Base-by-base conservation (phyloP, 345 rosid genomes). In the Schrenkiella parvula region DNA sequence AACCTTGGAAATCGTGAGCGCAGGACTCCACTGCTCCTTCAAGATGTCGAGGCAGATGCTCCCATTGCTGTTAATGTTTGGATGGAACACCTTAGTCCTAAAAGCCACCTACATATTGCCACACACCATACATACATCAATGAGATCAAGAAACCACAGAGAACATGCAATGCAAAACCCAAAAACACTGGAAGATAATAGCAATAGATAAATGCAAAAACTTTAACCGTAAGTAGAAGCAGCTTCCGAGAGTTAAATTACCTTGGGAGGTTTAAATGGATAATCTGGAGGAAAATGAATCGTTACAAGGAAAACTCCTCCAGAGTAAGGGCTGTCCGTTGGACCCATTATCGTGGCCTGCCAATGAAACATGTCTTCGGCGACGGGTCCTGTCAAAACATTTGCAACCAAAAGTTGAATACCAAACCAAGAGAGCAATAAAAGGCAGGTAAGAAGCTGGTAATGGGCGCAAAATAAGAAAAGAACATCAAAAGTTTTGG, bases 1-100 rank as follows among this genome's bases (percentile, higher is more conserved):
- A 60, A 92, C 98, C 96, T 92, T 92, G 60, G 98, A 92, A 73
- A 92, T 92, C 11, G 98, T 92, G 64, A 92, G 81, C 1, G 98
- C 96, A 50, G 98, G 98, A 80, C 98, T 92, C 98, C 98, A 92
- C 72, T 92, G 98, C 77, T 92, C 98, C 86, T 92, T 92, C 92
- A 89, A 89, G 79, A 92, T 92, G 76, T 92, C 98, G 31, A 92
- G 87, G 70, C 98, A 92, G 82, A 89, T 92, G 89, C 96, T 92
- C 4, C 96, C 98, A 19, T 92, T 92, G 89, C 98, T 92, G 71
- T 92, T 92, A 26, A 92, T 92, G 76, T 92, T 92, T 12, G 98
- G 98, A 69, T 89, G 96, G 78, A 92, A 92, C 55, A 92, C 98
- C 84, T 92, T 92, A 3, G 98, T 92, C 79, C 96, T 86, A 83